Evolutionary conservation across 2,329 filamentous ascomycete genomes (phyloP), one percentile per base, ranked within the genome.

Genomic region (Aspergillus alliaceus): DNA sequence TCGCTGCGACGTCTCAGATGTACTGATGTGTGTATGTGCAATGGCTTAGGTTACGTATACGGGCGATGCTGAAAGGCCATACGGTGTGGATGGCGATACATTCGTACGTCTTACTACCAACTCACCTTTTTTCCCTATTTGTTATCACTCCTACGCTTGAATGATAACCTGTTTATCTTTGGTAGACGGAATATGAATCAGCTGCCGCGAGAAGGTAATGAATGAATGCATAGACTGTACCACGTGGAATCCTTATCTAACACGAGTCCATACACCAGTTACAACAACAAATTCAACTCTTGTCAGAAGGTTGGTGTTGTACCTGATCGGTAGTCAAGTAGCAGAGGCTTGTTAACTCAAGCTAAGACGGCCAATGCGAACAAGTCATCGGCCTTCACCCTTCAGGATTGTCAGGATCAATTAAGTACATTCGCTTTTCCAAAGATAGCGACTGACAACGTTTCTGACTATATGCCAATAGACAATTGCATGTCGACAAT

Each of bases 181-280:
- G n/a, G n/a, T 44, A 66, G 65, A 47, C 64, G 24, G 59, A 63
- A 50, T 62, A 62, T 48, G 29, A 44, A 20, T 63, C 60, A 11
- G 64, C 64, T 18, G 61, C 52, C 15, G 58, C 64, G 46, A 59
- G 63, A 53, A 67, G 65, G 64, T 67, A 14, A 35, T n/a, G n/a
- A n/a, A n/a, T n/a, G n/a, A n/a, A n/a, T n/a, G n/a, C n/a, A n/a
- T n/a, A n/a, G n/a, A 7, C 22, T 42, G 39, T 29, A 27, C 42
- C 42, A 46, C 7, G 22, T 47, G 27, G 44, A 27, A 14, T 29
- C 27, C 22, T n/a, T 14, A 32, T 48, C 27, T 48, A 18, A 48
- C 44, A 24, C 11, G 9, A 31, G n/a, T 20, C 11, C 27, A 22
- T 48, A 12, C 29, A 50, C 5, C 48, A 68, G 65, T 47, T 68